Evolutionary conservation across 139 green algal species (phyloP), one percentile per base, ranked within the genome.

Genomic region (Nannochloris sp.): DNA sequence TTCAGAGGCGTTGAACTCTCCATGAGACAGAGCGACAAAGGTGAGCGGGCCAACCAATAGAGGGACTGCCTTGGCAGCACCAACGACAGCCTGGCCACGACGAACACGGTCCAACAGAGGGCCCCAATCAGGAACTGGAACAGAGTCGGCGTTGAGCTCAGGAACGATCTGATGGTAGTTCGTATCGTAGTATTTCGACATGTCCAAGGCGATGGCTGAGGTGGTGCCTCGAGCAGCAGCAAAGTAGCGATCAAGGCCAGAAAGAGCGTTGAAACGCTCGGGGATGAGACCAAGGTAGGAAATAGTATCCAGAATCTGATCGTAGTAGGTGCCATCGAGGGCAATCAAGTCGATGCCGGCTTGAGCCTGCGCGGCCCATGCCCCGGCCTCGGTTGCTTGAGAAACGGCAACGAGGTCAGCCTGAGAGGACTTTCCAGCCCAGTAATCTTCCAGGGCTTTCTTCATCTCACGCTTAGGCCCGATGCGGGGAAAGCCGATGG

Each of bases 161-260:
- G 88, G 88, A 7, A 87, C 83, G 67, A 92, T 44, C 75, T 83
- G 90, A 72, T 96, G 90, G 69, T 96, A 96, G 79, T 95, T 96
- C 70, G 87, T 95, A 81, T 96, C 88, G 9, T 95, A 88, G 65
- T 83, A 90, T 66, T 96, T 96, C 64, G 61, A 83, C 90, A 96
- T 95, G 77, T 96, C 89, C 57, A 90, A 71, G 6, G 90, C 89
- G 4, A 54, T 31, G 24, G 67, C 70, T 19, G 68, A 71, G 8
- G 76, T 15, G 0, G 61, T 71, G 19, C 89, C 90, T 15, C 90
- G 83, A 0, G 90, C 88, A 81, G 93, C 86, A 10, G 88, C 83
- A 77, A 96, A 96, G 81, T 95, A 95, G 14, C 68, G 73, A 3
- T 83, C 68, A 23, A 92, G 79, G 8, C 85, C 86, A 13, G 55